Conservation (phyloP, 2,329 filamentous ascomycete species). For the Pseudophaeomoniella oleicola region DNA sequence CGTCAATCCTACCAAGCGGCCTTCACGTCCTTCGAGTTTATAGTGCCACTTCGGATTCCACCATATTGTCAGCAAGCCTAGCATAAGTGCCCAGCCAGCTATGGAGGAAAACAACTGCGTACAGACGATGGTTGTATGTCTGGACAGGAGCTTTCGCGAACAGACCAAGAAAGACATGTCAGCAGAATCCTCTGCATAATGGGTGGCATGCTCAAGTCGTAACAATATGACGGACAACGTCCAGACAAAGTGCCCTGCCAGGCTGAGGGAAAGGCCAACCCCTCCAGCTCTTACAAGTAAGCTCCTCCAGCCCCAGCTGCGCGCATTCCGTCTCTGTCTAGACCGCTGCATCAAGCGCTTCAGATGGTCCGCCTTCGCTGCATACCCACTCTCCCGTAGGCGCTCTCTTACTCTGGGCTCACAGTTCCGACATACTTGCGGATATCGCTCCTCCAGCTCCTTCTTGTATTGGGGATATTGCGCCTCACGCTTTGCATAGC, state of each 20-base stretch:
- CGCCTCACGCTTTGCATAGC: constrained; percentile 54
- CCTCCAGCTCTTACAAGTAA: constrained; percentile 27
- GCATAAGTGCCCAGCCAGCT: constrained; percentile 23
- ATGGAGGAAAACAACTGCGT: constrained; percentile 15
- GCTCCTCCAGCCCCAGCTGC: constrained; percentile 27
- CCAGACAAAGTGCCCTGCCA: constrained; percentile 28
- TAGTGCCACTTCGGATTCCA: constrained; percentile 33
- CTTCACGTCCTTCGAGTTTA: constrained; percentile 26
- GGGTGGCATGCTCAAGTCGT: not conserved
- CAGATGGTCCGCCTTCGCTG: constrained; percentile 69
- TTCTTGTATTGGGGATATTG: constrained; percentile 56
- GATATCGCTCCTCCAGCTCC: constrained; percentile 68
- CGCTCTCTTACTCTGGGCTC: constrained; percentile 57
- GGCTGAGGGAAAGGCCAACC: constrained; percentile 25
- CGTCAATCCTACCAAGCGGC: constrained; percentile 24
- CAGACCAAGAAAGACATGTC: not conserved
- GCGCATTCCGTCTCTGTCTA: constrained; percentile 19
- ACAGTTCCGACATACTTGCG: constrained; percentile 73
- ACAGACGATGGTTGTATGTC: constrained; percentile 7
- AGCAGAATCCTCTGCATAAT: not conserved
- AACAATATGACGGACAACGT: constrained; percentile 14
- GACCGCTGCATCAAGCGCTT: constrained; percentile 58
- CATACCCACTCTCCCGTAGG: constrained; percentile 60
- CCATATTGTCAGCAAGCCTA: constrained; percentile 30
- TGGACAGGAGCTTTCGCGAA: constrained; percentile 12